phyloP scores from a whole-genome alignment of 164 flowering plant species.

The Taxillus chinensis region DNA sequence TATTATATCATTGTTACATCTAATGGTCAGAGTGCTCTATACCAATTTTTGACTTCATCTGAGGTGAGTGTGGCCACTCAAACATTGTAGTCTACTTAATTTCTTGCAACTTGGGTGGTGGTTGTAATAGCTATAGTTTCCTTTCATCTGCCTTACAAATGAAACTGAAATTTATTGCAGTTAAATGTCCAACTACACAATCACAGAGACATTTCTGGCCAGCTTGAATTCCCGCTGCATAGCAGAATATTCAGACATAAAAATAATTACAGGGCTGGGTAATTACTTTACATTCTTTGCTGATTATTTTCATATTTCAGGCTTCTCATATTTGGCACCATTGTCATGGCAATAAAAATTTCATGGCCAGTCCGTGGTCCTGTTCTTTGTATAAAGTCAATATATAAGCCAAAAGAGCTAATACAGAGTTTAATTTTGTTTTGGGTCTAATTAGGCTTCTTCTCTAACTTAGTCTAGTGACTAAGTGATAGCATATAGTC shows the following conservation, averaged over 20 bases:
- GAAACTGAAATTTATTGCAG: conserved; percentile 26
- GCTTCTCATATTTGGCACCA: no score
- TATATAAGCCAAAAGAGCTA: no score
- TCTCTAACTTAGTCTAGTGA: no score
- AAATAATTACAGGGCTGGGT: conserved; percentile 20
- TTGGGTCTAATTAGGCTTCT: no score
- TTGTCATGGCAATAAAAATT: no score
- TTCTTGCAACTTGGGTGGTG: background rate
- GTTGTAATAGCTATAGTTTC: background rate
- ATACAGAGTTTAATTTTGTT: no score
- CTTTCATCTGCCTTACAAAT: conserved; percentile 3
- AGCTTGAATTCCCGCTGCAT: conserved; percentile 20
- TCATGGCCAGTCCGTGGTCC: no score
- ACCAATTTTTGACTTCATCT: conserved; percentile 66
- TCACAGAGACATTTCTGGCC: conserved; percentile 60
- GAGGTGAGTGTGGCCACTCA: conserved; percentile 35
- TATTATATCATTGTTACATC: conserved; percentile 6
- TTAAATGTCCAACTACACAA: conserved; percentile 51
- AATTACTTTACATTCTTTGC: background rate
- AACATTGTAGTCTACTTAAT: background rate
- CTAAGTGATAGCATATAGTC: no score
- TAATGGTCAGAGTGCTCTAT: conserved; percentile 63
- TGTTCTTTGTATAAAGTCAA: no score
- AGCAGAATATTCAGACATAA: conserved; percentile 12
- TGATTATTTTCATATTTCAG: no score